Evolutionary conservation across 2,329 filamentous ascomycete species (phyloP).

Genomic region (Sporothrix variecibatus): DNA sequence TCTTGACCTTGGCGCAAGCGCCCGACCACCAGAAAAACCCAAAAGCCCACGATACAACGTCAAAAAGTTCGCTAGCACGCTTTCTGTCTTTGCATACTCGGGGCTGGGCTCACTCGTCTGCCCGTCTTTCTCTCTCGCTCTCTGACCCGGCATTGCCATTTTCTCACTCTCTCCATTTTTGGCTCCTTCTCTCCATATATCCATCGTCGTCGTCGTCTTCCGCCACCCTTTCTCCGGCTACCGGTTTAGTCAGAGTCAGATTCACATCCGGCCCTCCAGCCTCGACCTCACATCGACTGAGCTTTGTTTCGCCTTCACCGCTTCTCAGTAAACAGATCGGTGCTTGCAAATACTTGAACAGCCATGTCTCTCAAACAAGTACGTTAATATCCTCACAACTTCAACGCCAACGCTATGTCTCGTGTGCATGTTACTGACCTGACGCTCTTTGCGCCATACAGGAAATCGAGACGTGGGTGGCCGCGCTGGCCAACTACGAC

Average conservation of each 20-base stretch:
- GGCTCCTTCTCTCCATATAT: slow-evolving; percentile 8
- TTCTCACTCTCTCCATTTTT: slow-evolving; percentile 4
- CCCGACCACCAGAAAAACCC: not conserved
- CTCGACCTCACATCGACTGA: not conserved
- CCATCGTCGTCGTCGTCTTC: not conserved
- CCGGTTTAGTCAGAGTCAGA: not conserved
- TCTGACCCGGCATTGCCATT: not conserved
- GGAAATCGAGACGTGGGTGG: slow-evolving; percentile 99
- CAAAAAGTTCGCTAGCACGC: slow-evolving; percentile 2
- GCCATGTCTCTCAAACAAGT: slow-evolving; percentile 49
- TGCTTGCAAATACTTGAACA: slow-evolving; percentile 11
- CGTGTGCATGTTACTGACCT: not conserved
- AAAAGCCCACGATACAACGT: slow-evolving; percentile 19
- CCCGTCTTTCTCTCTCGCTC: not conserved
- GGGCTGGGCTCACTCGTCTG: slow-evolving; percentile 4
- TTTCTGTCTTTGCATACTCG: not conserved
- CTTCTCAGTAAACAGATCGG: not conserved
- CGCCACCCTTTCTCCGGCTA: not conserved
- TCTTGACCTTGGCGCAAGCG: slow-evolving; percentile 27
- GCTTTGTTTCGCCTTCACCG: not conserved
- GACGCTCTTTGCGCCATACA: slow-evolving; percentile 40
- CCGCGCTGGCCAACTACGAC: slow-evolving; percentile 88
- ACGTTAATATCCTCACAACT: slow-evolving; percentile 8
- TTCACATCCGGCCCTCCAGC: not conserved
- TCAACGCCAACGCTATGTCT: not conserved